Evolutionary conservation across 352 stramenopile genomes (phyloP), one percentile per base, ranked within the genome.

Genomic region (Pythium folliculosum): DNA sequence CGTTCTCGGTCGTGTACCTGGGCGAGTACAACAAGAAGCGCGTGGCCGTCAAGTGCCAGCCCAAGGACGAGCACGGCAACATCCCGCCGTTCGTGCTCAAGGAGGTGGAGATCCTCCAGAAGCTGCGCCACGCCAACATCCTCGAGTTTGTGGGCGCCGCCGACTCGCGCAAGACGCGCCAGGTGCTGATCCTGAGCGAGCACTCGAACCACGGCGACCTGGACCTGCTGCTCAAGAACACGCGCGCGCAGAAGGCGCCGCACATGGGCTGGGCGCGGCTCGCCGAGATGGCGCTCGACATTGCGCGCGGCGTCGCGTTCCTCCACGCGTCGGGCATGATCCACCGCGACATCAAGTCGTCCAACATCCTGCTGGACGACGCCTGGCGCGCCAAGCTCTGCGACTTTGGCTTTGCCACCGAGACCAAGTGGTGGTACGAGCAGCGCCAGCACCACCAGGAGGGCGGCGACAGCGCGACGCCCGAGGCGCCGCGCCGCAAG

Each of bases 271-370:
- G 88, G 88, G 57, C 73, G 12, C 55, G 74, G 16, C 79, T 91
- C 49, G 69, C 80, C 14, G 84, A 82, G 45, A 90, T 94, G 49
- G 86, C 84, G 14, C 70, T 94, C 25, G 88, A 96, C 52, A 77
- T 86, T 7, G 94, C 96, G 0, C 77, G 89, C 54, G 97, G 95
- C 63, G 93, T 99, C 60, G 83, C 92, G 54, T 99, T 99, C 78
- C 73, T 99, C 58, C 97, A 99, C 77, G 77, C 80, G 48, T 77
- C 77, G 35, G 73, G 78, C 56, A 84, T 94, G 60, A 88, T 96
- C 60, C 88, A 96, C 55, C 80, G 88, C 14, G 88, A 96, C 66
- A 92, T 96, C 69, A 96, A 96, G 70, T 91, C 86, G n/a, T 91
- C 84, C 63, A 95, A 95, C 60, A 94, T 95, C 32, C 59, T 95